Base-by-base conservation (phyloP, 176 grass and related monocot species). In the Aegilops bicornis region DNA sequence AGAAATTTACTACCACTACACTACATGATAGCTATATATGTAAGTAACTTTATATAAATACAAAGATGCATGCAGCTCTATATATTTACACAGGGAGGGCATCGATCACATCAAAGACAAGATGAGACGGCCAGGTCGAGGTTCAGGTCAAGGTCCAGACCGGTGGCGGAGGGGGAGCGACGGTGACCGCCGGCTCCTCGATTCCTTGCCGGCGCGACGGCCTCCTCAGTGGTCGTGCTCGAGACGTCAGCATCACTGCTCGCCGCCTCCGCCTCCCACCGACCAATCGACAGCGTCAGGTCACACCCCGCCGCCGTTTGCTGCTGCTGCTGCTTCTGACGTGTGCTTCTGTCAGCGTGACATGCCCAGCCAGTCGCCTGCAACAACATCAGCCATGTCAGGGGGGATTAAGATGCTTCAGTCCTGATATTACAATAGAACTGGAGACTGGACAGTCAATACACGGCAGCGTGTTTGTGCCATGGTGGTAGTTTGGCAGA, bases 81-180 rank as follows among this genome's bases (percentile, higher is more conserved):
- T n/a, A 35, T 36, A 33, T 32, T 23, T 73, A 45, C 70, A 85
- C 8, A 61, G 22, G 61, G 22, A 47, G 9, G 17, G 11, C 3
- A 59, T 91, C 25, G 36, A 73, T 73, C n/a, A 73, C n/a, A 39
- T 73, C 87, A 95, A 33, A 84, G 78, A 79, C 93, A 92, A 35
- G 88, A 89, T 37, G 93, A 95, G 39, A 95, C 84, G 75, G 83
- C 88, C n/a, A 92, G 70, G 71, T 92, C 88, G n/a, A 95, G 63
- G 83, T 95, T 95, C 71, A 95, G 66, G 40, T 81, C 39, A 27
- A 74, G 71, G 23, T 47, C 43, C 6, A 74, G 70, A 25, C 14
- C 13, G 24, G 16, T 35, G 64, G 19, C 56, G 12, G 45, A 14
- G 45, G 48, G 14, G 12, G 36, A 29, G 43, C 73, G 25, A 24